Percentiles rank a stretch among this genome's conserved stretches.
Conservation (phyloP, 1,139 yeast genomes). For the Blastobotrys aristatus region DNA sequence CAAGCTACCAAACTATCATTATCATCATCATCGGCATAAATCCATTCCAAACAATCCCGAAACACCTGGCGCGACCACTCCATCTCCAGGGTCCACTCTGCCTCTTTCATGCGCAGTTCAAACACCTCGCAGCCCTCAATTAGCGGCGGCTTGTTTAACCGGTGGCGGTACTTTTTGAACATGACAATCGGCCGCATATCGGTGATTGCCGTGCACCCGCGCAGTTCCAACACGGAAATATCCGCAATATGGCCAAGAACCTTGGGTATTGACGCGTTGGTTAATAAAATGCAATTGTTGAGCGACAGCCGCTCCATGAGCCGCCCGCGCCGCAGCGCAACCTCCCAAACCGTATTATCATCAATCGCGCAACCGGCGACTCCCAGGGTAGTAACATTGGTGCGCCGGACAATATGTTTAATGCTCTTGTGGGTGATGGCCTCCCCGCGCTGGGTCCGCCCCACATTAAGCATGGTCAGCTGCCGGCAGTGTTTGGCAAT, state of each 20-base stretch:
- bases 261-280: conserved; percentile 63
- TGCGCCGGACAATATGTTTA: conserved; percentile 50
- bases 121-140: conserved; percentile 74
- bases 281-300: conserved; percentile 64
- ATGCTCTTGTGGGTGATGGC: conserved; percentile 68
- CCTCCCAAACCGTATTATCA: conserved; percentile 75
- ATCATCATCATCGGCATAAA: conserved; percentile 30
- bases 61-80: conserved; percentile 42
- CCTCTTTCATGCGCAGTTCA: conserved; percentile 53
- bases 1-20: conserved; percentile 16
- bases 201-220: conserved; percentile 55
- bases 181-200: conserved; percentile 61
- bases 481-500: conserved; percentile 56
- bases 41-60: conserved; percentile 34
- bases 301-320: conserved; percentile 64
- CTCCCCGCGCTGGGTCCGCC: conserved; percentile 68
- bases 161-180: conserved; percentile 59
- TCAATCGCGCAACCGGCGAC: conserved; percentile 82
- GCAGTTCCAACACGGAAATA: conserved; percentile 70
- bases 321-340: conserved; percentile 56
- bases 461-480: conserved; percentile 61
- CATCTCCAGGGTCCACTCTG: conserved; percentile 57
- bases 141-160: conserved; percentile 49
- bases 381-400: conserved; percentile 65
- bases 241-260: conserved; percentile 55